A percentile compares a stretch with the other conserved stretches of the same genome.
Evolutionary conservation across 2,329 filamentous ascomycete genomes (phyloP).

Genomic region (Trichoderma gracile): DNA sequence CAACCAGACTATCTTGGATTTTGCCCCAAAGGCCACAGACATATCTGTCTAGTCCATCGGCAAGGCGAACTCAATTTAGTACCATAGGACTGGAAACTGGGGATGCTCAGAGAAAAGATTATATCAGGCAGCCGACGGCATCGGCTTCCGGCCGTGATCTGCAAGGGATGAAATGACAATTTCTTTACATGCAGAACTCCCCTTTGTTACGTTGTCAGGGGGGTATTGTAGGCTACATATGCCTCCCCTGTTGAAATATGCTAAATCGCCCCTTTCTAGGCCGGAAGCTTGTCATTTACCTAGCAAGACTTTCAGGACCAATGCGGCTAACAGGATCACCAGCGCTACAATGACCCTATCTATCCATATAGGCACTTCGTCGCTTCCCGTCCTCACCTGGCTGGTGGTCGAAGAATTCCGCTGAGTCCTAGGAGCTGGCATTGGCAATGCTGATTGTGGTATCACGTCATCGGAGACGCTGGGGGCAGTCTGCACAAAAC

Average conservation of each 20-base stretch:
- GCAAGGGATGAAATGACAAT: neutral
- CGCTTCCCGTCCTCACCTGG: neutral
- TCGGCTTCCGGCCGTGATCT: neutral
- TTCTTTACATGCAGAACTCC: no score
- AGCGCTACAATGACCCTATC: conserved; percentile 78
- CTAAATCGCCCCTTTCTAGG: neutral
- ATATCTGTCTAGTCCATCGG: no score
- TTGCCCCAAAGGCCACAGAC: no score
- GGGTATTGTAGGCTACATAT: no score
- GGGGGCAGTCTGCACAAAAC: conserved; percentile 48
- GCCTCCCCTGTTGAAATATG: neutral
- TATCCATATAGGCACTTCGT: conserved; percentile 66
- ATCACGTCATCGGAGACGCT: neutral
- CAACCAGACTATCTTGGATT: no score
- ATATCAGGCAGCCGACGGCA: neutral
- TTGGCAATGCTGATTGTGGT: neutral
- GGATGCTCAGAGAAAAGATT: neutral
- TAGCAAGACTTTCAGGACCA: conserved; percentile 62
- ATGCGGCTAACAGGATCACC: conserved; percentile 66
- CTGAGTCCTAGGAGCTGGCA: neutral
- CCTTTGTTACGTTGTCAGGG: no score
- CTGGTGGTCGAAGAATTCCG: conserved; percentile 7
- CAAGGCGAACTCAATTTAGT: neutral
- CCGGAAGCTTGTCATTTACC: conserved; percentile 30
- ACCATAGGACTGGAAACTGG: neutral